Base-by-base conservation (phyloP, 164 flowering plant species). In the Stephania yunnanensis region DNA sequence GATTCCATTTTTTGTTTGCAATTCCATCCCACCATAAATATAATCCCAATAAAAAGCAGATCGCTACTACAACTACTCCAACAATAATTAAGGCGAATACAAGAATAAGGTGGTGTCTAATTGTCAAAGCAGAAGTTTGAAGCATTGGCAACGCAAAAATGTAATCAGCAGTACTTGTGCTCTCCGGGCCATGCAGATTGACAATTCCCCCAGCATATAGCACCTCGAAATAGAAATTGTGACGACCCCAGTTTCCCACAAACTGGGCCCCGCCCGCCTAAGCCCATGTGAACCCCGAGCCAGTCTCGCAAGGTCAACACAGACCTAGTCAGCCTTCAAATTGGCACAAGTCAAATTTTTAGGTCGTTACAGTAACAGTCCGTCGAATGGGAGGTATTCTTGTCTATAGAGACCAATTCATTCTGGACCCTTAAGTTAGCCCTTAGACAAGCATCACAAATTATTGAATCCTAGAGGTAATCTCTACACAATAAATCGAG, bases 151-250 rank as follows among this genome's bases (percentile, higher is more conserved):
- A 63, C 1, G 85, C 87, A 65, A 91, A 81, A 8, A 88, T 83
- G 73, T 96, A 93, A 8, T 78, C 15, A 69, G 87, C 75, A 3
- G 92, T 87, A 15, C 83, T 81, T 17, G 75, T n/a, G 73, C 84
- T 82, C 75, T 88, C 79, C 11, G 97, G 94, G 1, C 97, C 97
- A 50, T 76, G 52, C 42, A 84, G 77, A 77, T 84, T 90, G 5
- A 83, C 92, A 45, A 90, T 74, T 7, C 89, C 97, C 53, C 89
- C 96, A 75, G 96, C 95, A 83, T 91, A 93, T 25, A 91, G 78
- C 65, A 89, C 68, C 0, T 90, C 61, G 74, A 83, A 90, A 76
- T 93, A 82, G 63, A 86, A 90, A n/a, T n/a, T n/a, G n/a, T n/a
- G n/a, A n/a, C n/a, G n/a, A n/a, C n/a, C n/a, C n/a, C n/a, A n/a